Conservation (phyloP, 2,329 filamentous ascomycete species). For the Xylariaceae sp. region DNA sequence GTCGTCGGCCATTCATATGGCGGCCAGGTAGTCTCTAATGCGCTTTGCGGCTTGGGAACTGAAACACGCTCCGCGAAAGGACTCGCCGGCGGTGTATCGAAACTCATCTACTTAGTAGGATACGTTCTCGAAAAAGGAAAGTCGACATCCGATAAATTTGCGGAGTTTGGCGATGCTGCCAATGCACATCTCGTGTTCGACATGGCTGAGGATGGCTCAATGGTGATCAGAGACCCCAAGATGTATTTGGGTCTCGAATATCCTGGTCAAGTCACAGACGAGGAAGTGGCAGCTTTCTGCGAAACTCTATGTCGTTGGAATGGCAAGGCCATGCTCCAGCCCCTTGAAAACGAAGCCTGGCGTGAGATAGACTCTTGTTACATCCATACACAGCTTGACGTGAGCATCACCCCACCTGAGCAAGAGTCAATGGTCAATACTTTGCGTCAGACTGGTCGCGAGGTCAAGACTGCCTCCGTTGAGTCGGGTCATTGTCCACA, state of each 20-base stretch:
- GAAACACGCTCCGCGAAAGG: constrained; percentile 12
- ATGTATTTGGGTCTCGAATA: neutral
- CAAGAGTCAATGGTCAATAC: neutral
- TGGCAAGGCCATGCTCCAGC: constrained; percentile 15
- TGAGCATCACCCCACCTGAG: neutral
- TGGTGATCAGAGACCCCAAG: constrained; percentile 8
- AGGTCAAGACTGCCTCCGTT: neutral
- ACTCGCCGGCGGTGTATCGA: constrained; percentile 20
- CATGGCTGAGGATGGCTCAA: constrained; percentile 10
- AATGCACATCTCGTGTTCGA: constrained; percentile 9
- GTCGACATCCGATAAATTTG: constrained; percentile 11
- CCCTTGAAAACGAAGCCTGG: neutral
- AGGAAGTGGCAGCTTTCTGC: constrained; percentile 8
- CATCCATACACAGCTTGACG: neutral
- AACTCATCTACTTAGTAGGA: constrained; percentile 22
- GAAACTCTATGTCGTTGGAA: constrained; percentile 15
- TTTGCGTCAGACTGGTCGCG: neutral
- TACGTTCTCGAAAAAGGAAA: constrained; percentile 10
- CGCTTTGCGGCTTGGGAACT: constrained; percentile 17
- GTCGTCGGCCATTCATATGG: constrained; percentile 27
- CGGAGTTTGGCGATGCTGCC: constrained; percentile 10
- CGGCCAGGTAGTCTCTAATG: constrained; percentile 26
- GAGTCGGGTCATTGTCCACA: neutral
- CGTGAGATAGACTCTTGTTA: neutral
- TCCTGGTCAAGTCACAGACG: neutral